A percentile compares a stretch with the other conserved stretches of the same genome.
Conservation (phyloP, 345 rosid genomes). For the Noccaea caerulescens region DNA sequence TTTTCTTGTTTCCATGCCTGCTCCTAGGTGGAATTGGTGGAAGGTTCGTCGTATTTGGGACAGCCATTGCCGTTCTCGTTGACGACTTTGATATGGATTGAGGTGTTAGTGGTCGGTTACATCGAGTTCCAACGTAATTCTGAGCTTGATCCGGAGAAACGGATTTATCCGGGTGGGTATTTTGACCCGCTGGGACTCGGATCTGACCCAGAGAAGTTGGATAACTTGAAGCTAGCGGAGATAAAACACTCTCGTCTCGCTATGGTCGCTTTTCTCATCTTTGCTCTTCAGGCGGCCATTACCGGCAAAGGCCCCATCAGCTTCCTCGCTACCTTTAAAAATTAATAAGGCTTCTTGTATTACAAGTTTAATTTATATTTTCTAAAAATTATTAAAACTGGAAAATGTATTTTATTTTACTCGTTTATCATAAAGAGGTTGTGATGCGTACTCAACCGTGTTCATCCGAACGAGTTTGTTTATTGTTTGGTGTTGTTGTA, state of each 20-base stretch:
- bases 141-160: slow-evolving; percentile 76
- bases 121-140: slow-evolving; percentile 65
- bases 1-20: not conserved
- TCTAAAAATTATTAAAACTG: not conserved
- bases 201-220: slow-evolving; percentile 72
- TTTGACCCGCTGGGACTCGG: slow-evolving; percentile 82
- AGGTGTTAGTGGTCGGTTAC: slow-evolving; percentile 69
- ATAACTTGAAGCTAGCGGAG: slow-evolving; percentile 72
- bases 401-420: slow-evolving; percentile 6
- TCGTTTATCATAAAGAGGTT: not conserved
- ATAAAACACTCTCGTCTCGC: slow-evolving; percentile 88
- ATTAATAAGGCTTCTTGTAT: slow-evolving; percentile 35
- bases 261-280: slow-evolving; percentile 85
- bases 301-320: slow-evolving; percentile 87
- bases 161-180: slow-evolving; percentile 86
- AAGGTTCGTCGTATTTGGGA: slow-evolving; percentile 91
- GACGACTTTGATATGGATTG: slow-evolving; percentile 87
- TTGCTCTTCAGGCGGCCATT: slow-evolving; percentile 69
- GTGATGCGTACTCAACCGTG: slow-evolving; percentile 20
- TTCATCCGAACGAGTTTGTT: slow-evolving; percentile 19
- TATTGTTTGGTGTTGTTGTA: slow-evolving; percentile 3
- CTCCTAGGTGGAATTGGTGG: slow-evolving; percentile 80
- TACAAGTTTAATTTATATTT: not conserved
- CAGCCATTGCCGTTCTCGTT: slow-evolving; percentile 90
- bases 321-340: slow-evolving; percentile 72